Percentiles rank a stretch among this genome's conserved stretches.
These are phyloP conservation scores for Boletellus ananiceps DNA, from an alignment of 768 basidiomycete species.

Conservation along the genomic window DNA sequence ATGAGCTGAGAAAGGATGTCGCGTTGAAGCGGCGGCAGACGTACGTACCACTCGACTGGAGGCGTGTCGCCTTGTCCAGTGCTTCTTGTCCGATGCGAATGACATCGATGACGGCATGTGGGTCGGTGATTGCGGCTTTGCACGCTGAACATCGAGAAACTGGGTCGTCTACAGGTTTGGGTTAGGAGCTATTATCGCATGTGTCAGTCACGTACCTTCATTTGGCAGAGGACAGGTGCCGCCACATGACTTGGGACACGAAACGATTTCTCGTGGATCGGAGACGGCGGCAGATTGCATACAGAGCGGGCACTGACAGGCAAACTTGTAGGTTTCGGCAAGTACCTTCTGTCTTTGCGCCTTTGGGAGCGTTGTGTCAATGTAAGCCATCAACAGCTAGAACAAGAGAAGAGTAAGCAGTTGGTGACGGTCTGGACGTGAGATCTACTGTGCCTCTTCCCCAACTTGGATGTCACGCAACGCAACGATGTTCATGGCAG, in stretches of 20 bases:
- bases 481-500: conserved; percentile 68
- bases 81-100: conserved; percentile 68
- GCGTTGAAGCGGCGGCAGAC: no score
- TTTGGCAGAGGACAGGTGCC: conserved; percentile 56
- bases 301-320: conserved; percentile 67
- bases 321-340: conserved; percentile 72
- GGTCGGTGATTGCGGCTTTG: conserved; percentile 41
- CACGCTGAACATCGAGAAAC: conserved; percentile 54
- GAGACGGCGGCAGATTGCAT: conserved; percentile 16
- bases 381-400: conserved; percentile 77
- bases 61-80: conserved; percentile 60
- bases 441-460: conserved; percentile 57
- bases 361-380: conserved; percentile 76
- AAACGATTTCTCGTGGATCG: conserved; percentile 67
- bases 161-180: conserved; percentile 38
- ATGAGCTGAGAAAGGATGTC: no score
- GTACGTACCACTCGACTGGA: conserved; percentile 55
- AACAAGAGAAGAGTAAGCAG: not conserved
- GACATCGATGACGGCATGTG: conserved; percentile 57
- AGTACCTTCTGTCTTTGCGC: conserved; percentile 52
- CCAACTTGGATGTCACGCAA: conserved; percentile 56
- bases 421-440: not conserved
- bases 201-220: conserved; percentile 42
- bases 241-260: conserved; percentile 67
- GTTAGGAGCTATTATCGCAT: not conserved